Evolutionary conservation across 495 filamentous ascomycete species (phyloP).

Genomic region (Chaetomium fimeti): DNA sequence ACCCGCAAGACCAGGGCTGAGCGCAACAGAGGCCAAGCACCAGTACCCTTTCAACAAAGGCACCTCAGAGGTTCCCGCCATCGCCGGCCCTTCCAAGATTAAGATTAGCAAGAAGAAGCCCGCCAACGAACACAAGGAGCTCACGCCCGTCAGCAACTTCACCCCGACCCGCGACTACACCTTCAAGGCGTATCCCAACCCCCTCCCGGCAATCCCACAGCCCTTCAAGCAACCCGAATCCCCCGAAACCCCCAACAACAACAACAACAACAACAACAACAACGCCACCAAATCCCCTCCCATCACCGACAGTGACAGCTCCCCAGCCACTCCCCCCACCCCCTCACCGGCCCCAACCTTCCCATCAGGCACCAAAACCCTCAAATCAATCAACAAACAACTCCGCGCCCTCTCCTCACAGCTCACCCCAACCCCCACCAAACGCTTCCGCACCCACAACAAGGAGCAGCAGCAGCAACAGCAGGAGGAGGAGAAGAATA

Average conservation of each 20-base stretch:
- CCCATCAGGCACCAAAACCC: constrained; percentile 17
- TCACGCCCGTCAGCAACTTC: constrained; percentile 7
- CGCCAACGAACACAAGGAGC: background rate
- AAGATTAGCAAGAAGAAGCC: background rate
- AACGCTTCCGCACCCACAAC: background rate
- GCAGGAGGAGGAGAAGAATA: too few relatives aligned
- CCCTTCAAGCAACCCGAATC: background rate
- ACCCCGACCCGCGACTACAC: background rate
- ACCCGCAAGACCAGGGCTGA: constrained; percentile 11
- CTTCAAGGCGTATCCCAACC: constrained; percentile 16
- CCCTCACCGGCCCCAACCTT: background rate
- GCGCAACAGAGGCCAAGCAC: background rate
- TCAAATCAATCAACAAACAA: constrained; percentile 22
- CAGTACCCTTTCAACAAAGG: background rate
- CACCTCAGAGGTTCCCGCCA: background rate
- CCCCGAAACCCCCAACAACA: background rate
- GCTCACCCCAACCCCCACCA: background rate
- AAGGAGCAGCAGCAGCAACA: too few relatives aligned
- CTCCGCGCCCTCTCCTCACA: constrained; percentile 18
- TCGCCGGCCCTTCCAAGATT: constrained; percentile 8
- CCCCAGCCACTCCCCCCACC: background rate
- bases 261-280: background rate
- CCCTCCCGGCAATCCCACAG: background rate
- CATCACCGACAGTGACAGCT: background rate
- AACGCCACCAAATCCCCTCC: too few relatives aligned